Evolutionary conservation across 129 eudicot species (phyloP), one percentile per base, ranked within the genome.

Genomic region (Heracleum sosnowskyi): DNA sequence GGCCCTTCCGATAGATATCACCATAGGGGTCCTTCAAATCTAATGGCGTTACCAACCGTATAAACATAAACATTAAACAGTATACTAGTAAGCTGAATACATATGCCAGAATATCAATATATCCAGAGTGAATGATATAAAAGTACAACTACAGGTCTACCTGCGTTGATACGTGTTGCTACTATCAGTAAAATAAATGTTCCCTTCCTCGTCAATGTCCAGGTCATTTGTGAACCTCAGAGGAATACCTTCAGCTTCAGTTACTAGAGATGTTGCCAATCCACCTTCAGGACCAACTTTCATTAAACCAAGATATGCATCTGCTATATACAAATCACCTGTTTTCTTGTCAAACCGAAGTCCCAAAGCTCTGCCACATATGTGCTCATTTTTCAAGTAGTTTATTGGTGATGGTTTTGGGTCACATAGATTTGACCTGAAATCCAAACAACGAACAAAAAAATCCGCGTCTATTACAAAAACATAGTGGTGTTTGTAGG

Each of bases 221-320:
- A 94, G 82, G 80, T 94, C 98, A 84, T 94, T 94, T 63, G 98
- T 87, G 86, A 94, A 94, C 69, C 85, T 74, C 7, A 94, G 69
- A 79, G 93, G 97, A 55, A 90, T 87, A 9, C 96, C 97, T 87
- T 94, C 97, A 18, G 91, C 98, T 82, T 90, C 93, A 44, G 91
- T 90, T 75, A 87, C 77, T 40, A 94, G 88, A 8, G 93, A 83
- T 9, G 87, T 88, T 76, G 98, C 98, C 51, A 90, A 31, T 62
- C 98, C 98, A 76, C 98, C 98, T 78, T 90, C 85, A 60, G 97
- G 97, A 64, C 98, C 98, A 34, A 94, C 98, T 44, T 91, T 94
- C 94, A 94, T 74, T 81, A 94, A 76, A 69, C 98, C 98, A 60
- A 91, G 79, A 88, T 94, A 94, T 11, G 98, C 98, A 87, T 94